Conservation (phyloP, 495 filamentous ascomycete genomes). For the Xylaria scruposa region DNA sequence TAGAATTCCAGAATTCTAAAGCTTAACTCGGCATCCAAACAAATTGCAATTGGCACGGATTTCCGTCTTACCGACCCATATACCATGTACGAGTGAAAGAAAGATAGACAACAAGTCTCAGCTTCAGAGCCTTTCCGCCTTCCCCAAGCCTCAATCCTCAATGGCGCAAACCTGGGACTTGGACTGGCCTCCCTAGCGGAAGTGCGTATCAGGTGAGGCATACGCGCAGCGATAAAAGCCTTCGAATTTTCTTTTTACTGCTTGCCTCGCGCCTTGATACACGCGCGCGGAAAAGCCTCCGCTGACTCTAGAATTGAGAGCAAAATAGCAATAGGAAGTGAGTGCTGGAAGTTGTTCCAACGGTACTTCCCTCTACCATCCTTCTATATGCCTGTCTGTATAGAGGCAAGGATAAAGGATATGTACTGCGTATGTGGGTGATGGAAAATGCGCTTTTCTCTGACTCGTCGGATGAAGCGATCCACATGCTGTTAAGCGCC, state of each 20-base stretch:
- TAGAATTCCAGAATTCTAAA: not conserved
- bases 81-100: not conserved
- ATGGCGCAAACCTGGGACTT: constrained; percentile 12
- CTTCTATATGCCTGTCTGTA: not conserved
- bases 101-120: constrained; percentile 2
- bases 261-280: not conserved
- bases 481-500: constrained; percentile 24
- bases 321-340: not conserved
- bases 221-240: not conserved
- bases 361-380: constrained; percentile 20
- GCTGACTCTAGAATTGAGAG: not conserved
- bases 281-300: not conserved
- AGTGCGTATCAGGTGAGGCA: constrained; percentile 1
- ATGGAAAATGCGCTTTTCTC: constrained; percentile 7
- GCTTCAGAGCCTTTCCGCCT: not conserved
- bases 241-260: constrained; percentile 5
- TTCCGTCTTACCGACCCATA: not conserved
- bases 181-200: not conserved
- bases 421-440: not conserved
- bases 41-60: not conserved
- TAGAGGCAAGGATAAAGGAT: constrained; percentile 8
- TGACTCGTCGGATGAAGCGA: constrained; percentile 26
- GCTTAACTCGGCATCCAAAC: not conserved
- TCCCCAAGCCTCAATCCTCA: constrained; percentile 9
- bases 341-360: not conserved